Evolutionary conservation across 1,139 yeast genomes (phyloP).

Genomic region (Sugiyamaella neomexicana): DNA sequence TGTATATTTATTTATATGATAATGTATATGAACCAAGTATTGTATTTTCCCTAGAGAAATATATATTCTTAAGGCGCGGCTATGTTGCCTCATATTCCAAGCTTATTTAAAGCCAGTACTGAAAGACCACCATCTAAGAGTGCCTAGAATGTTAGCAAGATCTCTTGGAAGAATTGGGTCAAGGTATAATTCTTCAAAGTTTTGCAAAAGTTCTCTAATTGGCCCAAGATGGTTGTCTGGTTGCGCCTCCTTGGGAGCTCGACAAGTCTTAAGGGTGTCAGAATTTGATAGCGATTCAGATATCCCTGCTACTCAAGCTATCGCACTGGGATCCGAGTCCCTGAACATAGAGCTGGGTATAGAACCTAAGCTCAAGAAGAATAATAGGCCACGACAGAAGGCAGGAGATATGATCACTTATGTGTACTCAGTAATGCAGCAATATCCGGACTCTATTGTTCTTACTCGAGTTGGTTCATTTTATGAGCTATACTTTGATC

Average conservation of each 20-base stretch:
- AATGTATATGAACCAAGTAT: background rate
- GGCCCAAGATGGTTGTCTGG: background rate
- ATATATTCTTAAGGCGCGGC: background rate
- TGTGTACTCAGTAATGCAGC: conserved; percentile 48
- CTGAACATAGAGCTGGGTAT: conserved; percentile 10
- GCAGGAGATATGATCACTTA: conserved; percentile 23
- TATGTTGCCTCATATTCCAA: background rate
- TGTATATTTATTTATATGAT: conserved; percentile 12
- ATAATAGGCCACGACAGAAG: background rate
- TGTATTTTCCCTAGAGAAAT: too few species aligned
- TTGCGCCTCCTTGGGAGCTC: background rate
- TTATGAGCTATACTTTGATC: conserved; percentile 82
- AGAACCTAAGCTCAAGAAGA: background rate
- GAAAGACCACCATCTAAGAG: background rate
- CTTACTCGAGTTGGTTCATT: conserved; percentile 89
- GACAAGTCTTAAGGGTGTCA: background rate
- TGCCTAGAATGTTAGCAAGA: background rate
- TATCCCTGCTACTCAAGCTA: background rate
- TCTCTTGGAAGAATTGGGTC: background rate
- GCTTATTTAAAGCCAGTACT: background rate
- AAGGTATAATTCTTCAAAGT: background rate
- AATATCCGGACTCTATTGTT: conserved; percentile 68
- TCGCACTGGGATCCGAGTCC: conserved; percentile 6
- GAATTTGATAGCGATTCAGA: background rate
- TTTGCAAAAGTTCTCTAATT: background rate